Conservation (phyloP, 768 basidiomycete species). For the Chalciporus piperatus region DNA sequence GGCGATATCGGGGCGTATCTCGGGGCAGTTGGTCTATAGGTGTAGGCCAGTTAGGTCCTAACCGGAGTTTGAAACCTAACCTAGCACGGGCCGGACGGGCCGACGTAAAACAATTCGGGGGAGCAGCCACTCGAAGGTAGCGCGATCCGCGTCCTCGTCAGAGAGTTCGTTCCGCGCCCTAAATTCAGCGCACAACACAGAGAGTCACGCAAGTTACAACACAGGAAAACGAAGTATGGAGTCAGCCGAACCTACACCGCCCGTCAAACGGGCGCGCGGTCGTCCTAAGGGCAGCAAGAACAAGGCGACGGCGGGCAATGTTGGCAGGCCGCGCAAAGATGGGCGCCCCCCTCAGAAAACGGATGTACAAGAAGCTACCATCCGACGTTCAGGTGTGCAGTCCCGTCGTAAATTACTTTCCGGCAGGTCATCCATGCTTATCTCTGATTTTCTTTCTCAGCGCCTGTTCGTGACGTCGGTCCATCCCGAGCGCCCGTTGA, state of each 20-base stretch:
- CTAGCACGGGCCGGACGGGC: too few species aligned
- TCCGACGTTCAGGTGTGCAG: background rate
- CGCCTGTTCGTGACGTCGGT: background rate
- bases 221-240: too few species aligned
- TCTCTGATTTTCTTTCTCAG: background rate
- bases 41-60: too few species aligned
- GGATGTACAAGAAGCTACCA: background rate
- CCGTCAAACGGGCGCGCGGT: background rate
- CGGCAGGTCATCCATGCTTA: background rate
- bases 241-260: background rate
- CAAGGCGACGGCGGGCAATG: constrained; percentile 2
- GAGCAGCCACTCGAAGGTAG: too few species aligned
- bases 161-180: too few species aligned
- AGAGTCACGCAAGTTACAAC: too few species aligned
- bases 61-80: constrained; percentile 21
- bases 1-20: too few species aligned
- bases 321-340: constrained; percentile 7
- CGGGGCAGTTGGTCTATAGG: background rate
- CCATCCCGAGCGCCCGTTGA: background rate
- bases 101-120: too few species aligned
- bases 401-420: background rate
- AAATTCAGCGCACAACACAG: too few species aligned
- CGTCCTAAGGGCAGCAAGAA: constrained; percentile 6
- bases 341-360: background rate
- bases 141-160: too few species aligned